Base-by-base conservation (phyloP, 768 basidiomycete genomes). In the Clitopilus hobsonii region DNA sequence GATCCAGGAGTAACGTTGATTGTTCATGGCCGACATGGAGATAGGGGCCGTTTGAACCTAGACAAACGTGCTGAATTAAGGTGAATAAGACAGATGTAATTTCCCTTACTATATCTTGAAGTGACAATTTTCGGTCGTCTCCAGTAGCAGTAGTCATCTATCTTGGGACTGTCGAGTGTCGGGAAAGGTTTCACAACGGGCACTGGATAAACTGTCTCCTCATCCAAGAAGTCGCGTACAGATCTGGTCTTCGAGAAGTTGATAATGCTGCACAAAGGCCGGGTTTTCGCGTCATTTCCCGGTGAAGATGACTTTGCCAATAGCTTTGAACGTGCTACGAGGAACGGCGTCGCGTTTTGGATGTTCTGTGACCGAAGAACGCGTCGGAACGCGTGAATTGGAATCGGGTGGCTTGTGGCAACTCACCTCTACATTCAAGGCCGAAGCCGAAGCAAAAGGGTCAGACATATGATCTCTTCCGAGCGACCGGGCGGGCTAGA, bases 1-100 rank as follows among this genome's bases (percentile, higher is more conserved):
- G 63, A 36, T 67, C 65, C n/a, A 69, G 61, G 26, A 69, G 56
- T n/a, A 58, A 56, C 13, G 63, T 49, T 5, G 41, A 45, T 20
- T 45, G 41, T 7, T 32, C 6, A 57, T 61, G 49, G 52, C 50
- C 22, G 49, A 52, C 50, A 48, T 51, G 38, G 24, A 28, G 51
- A 38, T 51, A 51, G 47, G 53, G 54, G 57, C 52, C 7, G 7
- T 7, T 32, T 32, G 30, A 16, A 32, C 7, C 30, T 32, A 32
- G 16, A 32, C 8, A 16, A 32, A 32, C 30, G 30, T 32, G 16
- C 30, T 32, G 30, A 32, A 32, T 16, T 16, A 7, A 16, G 8
- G 30, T 7, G 30, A n/a, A n/a, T n/a, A n/a, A n/a, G 30, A 16
- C 30, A 32, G 30, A 32, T 32, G 30, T 16, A 32, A 32, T 16